These are phyloP conservation scores for Saccharata proteae DNA, from an alignment of 2,329 filamentous ascomycete species.

Conservation along the genomic window DNA sequence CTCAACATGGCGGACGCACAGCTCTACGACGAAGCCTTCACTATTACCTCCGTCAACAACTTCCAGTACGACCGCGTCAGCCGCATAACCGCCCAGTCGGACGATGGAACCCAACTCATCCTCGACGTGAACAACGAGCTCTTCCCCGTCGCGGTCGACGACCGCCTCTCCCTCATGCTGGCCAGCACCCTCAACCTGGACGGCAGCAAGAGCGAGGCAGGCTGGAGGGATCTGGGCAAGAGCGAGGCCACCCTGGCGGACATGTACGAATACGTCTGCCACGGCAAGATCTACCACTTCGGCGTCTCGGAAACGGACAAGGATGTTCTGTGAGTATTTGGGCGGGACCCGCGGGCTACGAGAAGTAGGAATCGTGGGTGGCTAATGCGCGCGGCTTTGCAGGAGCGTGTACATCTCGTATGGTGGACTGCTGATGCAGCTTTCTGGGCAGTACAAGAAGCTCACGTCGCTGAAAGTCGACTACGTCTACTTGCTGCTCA, in stretches of 20 bases:
- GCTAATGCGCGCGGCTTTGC: slow-evolving; percentile 17
- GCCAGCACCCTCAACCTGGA: slow-evolving; percentile 80
- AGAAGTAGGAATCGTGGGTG: not conserved
- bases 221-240: slow-evolving; percentile 58
- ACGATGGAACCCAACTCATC: slow-evolving; percentile 65
- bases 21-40: slow-evolving; percentile 89
- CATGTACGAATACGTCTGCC: slow-evolving; percentile 77
- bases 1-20: slow-evolving; percentile 65
- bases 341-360: not conserved
- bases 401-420: slow-evolving; percentile 94
- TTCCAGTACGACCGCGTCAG: slow-evolving; percentile 93
- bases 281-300: slow-evolving; percentile 81
- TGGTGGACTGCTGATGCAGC: slow-evolving; percentile 76
- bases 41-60: slow-evolving; percentile 63
- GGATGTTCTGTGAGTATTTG: slow-evolving; percentile 64
- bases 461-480: slow-evolving; percentile 85
- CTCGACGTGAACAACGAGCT: slow-evolving; percentile 94
- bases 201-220: slow-evolving; percentile 49
- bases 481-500: slow-evolving; percentile 83
- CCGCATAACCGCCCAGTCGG: slow-evolving; percentile 68
- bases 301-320: slow-evolving; percentile 70
- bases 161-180: slow-evolving; percentile 68
- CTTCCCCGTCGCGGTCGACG: slow-evolving; percentile 63
- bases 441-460: slow-evolving; percentile 94
- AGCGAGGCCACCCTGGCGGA: slow-evolving; percentile 48